Evolutionary conservation across 805 yeast genomes (phyloP), one percentile per base, ranked within the genome.

Genomic region (Sugiyamaella chiloensis): DNA sequence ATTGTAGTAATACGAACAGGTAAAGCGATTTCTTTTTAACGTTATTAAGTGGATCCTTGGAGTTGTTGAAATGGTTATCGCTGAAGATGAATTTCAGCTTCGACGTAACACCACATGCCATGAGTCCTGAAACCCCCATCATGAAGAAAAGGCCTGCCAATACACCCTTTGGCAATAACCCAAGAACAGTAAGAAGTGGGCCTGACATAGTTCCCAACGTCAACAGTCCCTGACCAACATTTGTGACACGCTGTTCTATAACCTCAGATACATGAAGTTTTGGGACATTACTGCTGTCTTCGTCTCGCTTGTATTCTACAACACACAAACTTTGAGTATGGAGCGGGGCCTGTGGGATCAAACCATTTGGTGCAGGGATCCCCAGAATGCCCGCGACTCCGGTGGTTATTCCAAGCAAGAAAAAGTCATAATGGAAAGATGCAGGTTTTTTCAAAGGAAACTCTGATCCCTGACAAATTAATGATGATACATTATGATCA

Each of bases 321-420:
- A 85, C 80, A 35, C 87, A 76, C 24, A 91, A 66, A 0, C 96
- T 79, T 35, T 76, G 78, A 0, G 98, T 89, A 58, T 91, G 99
- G 29, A 93, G 62, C 2, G 98, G 98, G 0, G 99, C 98, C 64
- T 91, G 99, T 1, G 99, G 99, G 37, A 91, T 91, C 26, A 91
- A 71, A 0, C 99, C 99, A 66, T 93, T 93, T 0, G 98, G 98
- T 2, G 97, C 89, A 0, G 98, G 99, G 1, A 93, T 74, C 0
- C 98, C 99, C 8, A 91, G 60, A 0, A 91, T 65, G 0, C 98
- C 98, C 2, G 96, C 74, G 1, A 91, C 64, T 0, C 96, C 95
- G 0, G 98, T 93, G 4, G 90, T 84, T 5, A 87, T 61, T 0
- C 98, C 98, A 29, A 91, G 70, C 20, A 93, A 67, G 34, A 85